These are phyloP conservation scores for Dryadomyces quercivorus DNA, from an alignment of 2,329 filamentous ascomycete species.

Conservation along the genomic window DNA sequence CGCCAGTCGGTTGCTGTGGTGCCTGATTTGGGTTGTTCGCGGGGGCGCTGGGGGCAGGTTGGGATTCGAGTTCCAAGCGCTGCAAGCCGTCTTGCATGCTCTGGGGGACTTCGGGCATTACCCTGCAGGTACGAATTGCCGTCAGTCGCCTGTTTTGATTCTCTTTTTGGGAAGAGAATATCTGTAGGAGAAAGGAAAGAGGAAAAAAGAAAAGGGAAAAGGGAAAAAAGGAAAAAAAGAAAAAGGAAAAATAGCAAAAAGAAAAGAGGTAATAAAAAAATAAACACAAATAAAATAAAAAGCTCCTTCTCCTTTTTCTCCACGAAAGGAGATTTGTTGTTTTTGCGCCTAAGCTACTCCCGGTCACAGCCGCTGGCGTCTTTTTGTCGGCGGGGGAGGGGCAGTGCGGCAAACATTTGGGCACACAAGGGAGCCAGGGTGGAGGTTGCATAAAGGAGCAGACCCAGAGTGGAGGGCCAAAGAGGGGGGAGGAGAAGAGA, in stretches of 20 bases:
- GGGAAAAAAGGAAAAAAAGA: too few relatives aligned
- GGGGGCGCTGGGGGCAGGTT: constrained; percentile 21
- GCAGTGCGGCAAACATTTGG: background rate
- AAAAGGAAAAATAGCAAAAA: too few relatives aligned
- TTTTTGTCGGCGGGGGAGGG: constrained; percentile 8
- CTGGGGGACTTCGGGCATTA: constrained; percentile 90
- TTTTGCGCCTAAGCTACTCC: constrained; percentile 6
- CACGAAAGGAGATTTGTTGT: background rate
- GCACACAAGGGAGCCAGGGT: background rate
- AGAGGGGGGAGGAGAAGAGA: background rate
- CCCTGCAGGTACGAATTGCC: constrained; percentile 40
- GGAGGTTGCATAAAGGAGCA: background rate
- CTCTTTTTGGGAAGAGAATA: background rate
- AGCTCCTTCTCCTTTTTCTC: background rate
- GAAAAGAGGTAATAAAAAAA: too few relatives aligned
- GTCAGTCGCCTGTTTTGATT: constrained; percentile 7
- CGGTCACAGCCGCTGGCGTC: background rate
- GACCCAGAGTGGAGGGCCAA: too few relatives aligned
- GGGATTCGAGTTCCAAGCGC: constrained; percentile 74
- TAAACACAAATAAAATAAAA: too few relatives aligned
- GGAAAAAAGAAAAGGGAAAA: too few relatives aligned
- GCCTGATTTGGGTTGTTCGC: background rate
- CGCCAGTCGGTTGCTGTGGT: background rate
- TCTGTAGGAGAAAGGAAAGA: too few relatives aligned
- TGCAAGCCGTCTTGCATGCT: constrained; percentile 94